Evolutionary conservation across 2,329 filamentous ascomycete genomes (phyloP), one percentile per base, ranked within the genome.

Genomic region (Botrytis pseudocinerea): DNA sequence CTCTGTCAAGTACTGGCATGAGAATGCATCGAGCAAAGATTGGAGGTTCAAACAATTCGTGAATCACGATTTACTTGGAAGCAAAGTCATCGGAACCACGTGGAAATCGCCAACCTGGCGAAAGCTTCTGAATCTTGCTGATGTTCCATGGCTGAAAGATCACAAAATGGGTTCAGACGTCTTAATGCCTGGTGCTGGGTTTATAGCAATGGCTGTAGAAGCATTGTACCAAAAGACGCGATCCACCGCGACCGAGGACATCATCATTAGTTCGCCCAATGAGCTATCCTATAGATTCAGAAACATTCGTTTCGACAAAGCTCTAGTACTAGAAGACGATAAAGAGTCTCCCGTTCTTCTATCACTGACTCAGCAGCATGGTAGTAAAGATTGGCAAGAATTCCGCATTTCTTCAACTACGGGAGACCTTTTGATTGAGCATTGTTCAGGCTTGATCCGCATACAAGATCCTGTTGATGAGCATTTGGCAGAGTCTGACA

Each of bases 61-160:
- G 5, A 82, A 85, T 35, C 84, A 85, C 66, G 87, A 88, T 73
- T 82, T 88, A 2, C 85, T 88, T 51, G 87, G 87, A 38, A 63
- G 28, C 44, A 75, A 71, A 69, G 69, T 74, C 38, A 32, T 75
- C 48, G 79, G 73, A 61, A 35, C 69, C 1, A 75, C 73, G 6
- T 73, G 75, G 25, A 72, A 76, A 35, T 74, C 77, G 12, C 78
- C 78, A 2, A 69, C 71, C 4, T 83, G 78, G 78, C 74, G 78
- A 4, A 81, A 82, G 44, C 46, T 77, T 5, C 54, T 83, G 4
- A 57, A 64, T 1, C 51, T 78, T 10, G 70, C 74, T 2, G 86
- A 88, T 76, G 85, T 85, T 65, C 85, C 86, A 0, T 88, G 87
- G 87, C 81, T 88, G 14, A 79, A 82, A 61, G 85, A 88, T 73